A percentile compares a stretch with the other conserved stretches of the same genome.
These are phyloP conservation scores for Pyronema domesticum DNA, from an alignment of 495 filamentous ascomycete species.

Conservation along the genomic window DNA sequence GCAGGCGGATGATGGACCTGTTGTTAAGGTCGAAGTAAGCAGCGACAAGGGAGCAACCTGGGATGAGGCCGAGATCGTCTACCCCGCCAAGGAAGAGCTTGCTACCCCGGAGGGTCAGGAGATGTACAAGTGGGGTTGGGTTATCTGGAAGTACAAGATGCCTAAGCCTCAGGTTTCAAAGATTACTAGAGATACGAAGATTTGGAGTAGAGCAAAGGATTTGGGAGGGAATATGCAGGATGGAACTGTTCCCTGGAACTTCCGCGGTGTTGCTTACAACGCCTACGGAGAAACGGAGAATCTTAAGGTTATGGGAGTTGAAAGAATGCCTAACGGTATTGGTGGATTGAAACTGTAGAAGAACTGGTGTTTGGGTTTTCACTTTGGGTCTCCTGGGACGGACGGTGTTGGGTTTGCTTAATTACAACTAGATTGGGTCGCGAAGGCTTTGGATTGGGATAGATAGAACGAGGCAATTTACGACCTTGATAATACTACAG, in stretches of 20 bases:
- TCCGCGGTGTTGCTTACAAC: conserved; percentile 43
- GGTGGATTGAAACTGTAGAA: conserved; percentile 2
- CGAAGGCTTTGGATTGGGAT: no score
- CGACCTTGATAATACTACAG: no score
- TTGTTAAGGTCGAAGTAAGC: conserved; percentile 36
- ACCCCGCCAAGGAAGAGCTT: conserved; percentile 7
- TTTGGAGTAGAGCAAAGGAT: conserved; percentile 39
- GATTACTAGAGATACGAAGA: conserved; percentile 24
- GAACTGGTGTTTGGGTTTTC: neutral
- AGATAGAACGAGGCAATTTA: no score
- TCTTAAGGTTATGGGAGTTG: conserved; percentile 23
- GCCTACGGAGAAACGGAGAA: conserved; percentile 39
- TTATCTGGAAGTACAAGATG: conserved; percentile 15
- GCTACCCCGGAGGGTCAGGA: conserved; percentile 4
- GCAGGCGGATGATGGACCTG: conserved; percentile 34
- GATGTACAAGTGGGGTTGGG: conserved; percentile 22
- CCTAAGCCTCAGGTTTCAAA: conserved; percentile 7
- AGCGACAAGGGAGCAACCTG: conserved; percentile 34
- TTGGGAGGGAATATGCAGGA: conserved; percentile 33
- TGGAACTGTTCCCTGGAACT: conserved; percentile 36
- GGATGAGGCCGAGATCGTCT: conserved; percentile 30
- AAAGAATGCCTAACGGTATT: neutral
- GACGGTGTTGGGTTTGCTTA: conserved; percentile 12
- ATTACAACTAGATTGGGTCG: neutral
- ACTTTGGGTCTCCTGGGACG: conserved; percentile 2